Evolutionary conservation across 129 eudicot genomes (phyloP).

Genomic region (Apium graveolens): DNA sequence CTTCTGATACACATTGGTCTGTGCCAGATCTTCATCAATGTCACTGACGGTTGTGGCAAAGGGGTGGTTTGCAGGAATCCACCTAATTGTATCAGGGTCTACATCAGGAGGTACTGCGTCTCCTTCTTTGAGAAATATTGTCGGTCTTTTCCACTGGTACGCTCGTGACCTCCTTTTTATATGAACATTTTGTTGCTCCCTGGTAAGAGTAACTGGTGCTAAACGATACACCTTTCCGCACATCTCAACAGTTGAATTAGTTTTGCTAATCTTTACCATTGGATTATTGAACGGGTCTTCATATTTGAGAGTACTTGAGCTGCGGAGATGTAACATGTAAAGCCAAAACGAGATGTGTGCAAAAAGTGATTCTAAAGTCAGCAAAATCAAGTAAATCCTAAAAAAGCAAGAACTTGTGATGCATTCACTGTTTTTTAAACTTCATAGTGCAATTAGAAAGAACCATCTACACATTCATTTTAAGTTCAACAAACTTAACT

Average conservation of each 20-base stretch:
- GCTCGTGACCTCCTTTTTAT: conserved; percentile 94
- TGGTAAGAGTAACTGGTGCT: conserved; percentile 86
- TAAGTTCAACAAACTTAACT: background rate
- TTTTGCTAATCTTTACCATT: conserved; percentile 65
- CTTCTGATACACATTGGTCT: conserved; percentile 85
- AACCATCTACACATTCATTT: background rate
- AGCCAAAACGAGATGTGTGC: background rate
- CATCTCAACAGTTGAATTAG: conserved; percentile 88
- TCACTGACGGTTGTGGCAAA: conserved; percentile 95
- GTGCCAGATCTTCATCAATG: conserved; percentile 92
- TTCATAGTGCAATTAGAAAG: background rate
- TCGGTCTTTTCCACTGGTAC: conserved; percentile 97
- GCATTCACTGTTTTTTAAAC: background rate
- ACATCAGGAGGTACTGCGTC: conserved; percentile 89
- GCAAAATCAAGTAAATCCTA: background rate
- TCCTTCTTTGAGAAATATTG: conserved; percentile 79
- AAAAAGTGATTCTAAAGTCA: background rate
- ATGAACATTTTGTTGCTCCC: conserved; percentile 73
- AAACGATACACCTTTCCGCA: conserved; percentile 88
- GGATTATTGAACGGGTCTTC: conserved; percentile 97
- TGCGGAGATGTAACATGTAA: conserved; percentile 19
- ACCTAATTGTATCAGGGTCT: conserved; percentile 90
- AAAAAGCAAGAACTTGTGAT: background rate
- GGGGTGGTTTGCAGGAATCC: conserved; percentile 99
- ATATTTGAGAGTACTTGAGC: conserved; percentile 73